Evolutionary conservation across 148 eudicot species (phyloP).

Genomic region (Fagopyrum homotropicum): DNA sequence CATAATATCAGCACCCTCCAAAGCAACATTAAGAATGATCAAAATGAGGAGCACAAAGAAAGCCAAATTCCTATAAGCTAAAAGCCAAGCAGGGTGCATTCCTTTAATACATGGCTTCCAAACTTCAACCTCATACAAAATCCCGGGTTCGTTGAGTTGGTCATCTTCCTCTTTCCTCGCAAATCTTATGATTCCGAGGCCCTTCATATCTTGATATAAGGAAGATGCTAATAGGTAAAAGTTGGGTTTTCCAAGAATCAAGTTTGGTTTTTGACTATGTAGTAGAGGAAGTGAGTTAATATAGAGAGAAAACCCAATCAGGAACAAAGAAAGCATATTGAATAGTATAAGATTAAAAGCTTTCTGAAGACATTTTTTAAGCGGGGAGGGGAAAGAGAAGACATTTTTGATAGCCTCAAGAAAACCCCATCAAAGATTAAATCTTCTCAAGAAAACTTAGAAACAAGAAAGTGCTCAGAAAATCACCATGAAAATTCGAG

Average conservation of each 20-base stretch:
- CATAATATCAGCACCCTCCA: slow-evolving; percentile 43
- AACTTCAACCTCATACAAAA: slow-evolving; percentile 58
- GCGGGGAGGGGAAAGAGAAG: not conserved
- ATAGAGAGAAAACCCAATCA: slow-evolving; percentile 9
- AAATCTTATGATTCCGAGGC: no score
- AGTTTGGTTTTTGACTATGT: slow-evolving; percentile 16
- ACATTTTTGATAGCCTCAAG: not conserved
- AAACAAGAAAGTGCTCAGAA: slow-evolving; percentile 16
- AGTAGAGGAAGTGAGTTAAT: slow-evolving; percentile 4
- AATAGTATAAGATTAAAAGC: not conserved
- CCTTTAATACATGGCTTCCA: slow-evolving; percentile 66
- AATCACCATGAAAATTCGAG: slow-evolving; percentile 10
- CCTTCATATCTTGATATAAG: no score
- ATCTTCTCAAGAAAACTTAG: not conserved
- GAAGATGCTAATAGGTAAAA: no score
- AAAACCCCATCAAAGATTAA: slow-evolving; percentile 10
- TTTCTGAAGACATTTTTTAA: no score
- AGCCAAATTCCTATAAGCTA: slow-evolving; percentile 49
- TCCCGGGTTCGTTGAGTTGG: slow-evolving; percentile 21
- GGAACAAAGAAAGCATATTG: slow-evolving; percentile 4
- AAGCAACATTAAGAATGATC: slow-evolving; percentile 40
- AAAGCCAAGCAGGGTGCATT: slow-evolving; percentile 72
- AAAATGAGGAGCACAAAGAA: slow-evolving; percentile 50
- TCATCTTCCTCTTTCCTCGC: slow-evolving; percentile 12
- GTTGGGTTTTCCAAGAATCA: not conserved